These are phyloP conservation scores for Typha latifolia DNA, from an alignment of 176 grass and related monocot species.

Conservation along the genomic window DNA sequence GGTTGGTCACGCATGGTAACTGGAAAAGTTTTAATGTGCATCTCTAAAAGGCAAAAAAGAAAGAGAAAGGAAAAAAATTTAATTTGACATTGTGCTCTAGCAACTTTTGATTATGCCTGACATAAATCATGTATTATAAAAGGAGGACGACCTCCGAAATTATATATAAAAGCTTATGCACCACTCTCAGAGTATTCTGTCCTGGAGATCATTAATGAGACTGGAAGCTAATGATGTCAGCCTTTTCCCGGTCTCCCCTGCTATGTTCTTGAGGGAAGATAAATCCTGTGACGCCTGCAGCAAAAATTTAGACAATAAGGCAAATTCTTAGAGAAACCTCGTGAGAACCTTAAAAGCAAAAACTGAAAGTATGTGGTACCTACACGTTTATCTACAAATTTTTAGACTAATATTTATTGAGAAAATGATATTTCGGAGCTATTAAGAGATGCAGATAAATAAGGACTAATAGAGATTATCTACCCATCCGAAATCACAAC, in stretches of 20 bases:
- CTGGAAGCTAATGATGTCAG: constrained; percentile 78
- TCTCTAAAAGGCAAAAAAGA: no score
- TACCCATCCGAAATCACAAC: no score
- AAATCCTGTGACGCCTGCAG: constrained; percentile 83
- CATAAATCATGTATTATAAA: neutral
- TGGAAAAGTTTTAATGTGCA: no score
- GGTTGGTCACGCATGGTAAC: no score
- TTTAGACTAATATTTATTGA: no score
- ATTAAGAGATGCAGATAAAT: no score
- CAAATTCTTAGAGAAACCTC: neutral
- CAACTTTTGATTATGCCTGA: no score
- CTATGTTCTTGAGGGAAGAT: constrained; percentile 84
- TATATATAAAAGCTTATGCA: neutral
- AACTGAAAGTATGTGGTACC: neutral
- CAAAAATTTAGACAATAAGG: constrained; percentile 14
- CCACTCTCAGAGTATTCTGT: constrained; percentile 55
- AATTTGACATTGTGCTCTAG: no score
- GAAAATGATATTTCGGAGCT: no score
- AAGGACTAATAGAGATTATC: no score
- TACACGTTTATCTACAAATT: no score
- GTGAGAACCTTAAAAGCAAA: constrained; percentile 1
- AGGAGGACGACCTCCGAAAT: neutral
- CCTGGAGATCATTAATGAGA: constrained; percentile 83
- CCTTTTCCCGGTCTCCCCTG: constrained; percentile 81
- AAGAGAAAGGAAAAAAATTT: no score